Base-by-base conservation (phyloP, 1,284 basidiomycete species). In the Rhodotorula sp. region DNA sequence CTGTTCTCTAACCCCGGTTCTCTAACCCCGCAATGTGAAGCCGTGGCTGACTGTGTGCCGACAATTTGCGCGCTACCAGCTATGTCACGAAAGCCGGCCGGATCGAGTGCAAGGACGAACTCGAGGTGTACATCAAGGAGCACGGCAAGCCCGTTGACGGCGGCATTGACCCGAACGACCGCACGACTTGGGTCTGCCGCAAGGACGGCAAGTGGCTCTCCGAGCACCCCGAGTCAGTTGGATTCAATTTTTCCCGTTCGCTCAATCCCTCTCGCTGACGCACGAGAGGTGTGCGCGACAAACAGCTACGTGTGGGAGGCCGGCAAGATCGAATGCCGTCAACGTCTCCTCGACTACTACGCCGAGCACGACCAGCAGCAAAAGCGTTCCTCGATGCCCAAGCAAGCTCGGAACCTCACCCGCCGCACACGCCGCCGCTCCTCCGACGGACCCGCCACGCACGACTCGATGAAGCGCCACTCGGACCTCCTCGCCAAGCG, bases 81-180 rank as follows among this genome's bases (percentile, higher is more conserved):
- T 62, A 59, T 38, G 56, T 47, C 19, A 28, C 10, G 31, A 34
- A 62, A 49, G 63, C 34, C n/a, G 67, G 68, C 26, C 62, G 70
- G 34, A 19, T 68, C 64, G 72, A 73, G 61, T 73, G 72, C 66
- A 47, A 67, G 50, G 64, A 61, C 43, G 59, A 61, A 21, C 68
- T 73, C 56, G 56, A 60, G 45, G 63, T 43, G 3, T 73, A 70
- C 64, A 16, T 63, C 48, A 26, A 45, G 59, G 59, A 57, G 47
- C n/a, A 52, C 59, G 58, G 31, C 47, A 57, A 57, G 56, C 31
- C 31, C 31, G 34, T 38, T 19, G 23, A 57, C 31, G 21, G 52
- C 47, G 28, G 19, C 3, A 43, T 63, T 50, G 52, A 60, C 50
- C 31, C 28, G 23, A 31, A 64, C 31, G 62, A 68, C 67, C 67